Base-by-base conservation (phyloP, 2,329 filamentous ascomycete species). In the Ceratocystis lukuohia region DNA sequence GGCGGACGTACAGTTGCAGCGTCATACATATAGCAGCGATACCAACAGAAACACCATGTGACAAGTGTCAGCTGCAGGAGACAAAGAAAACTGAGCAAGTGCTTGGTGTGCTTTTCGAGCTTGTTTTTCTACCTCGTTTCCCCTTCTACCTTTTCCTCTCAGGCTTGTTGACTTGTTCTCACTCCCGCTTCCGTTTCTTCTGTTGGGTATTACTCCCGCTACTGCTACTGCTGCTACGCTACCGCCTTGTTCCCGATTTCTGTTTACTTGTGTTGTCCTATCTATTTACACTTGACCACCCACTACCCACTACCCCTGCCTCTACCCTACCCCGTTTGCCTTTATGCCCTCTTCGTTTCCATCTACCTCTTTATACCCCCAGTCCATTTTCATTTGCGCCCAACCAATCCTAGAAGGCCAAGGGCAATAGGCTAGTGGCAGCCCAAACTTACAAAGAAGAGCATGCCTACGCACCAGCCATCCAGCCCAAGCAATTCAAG, bases 301-400 rank as follows among this genome's bases (percentile, higher is more conserved):
- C 30, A 33, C 45, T 20, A 25, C 37, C 30, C 30, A 33, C 45
- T 20, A 50, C n/a, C 48, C 48, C 48, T 50, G 48, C 48, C n/a
- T 48, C 6, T 48, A n/a, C 48, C 15, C 48, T 25, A 8, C 48
- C 53, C 25, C n/a, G 53, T 57, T 25, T 57, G n/a, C 30, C 15
- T 63, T 20, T 50, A 22, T 41, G 7, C 44, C 25, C 17, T 50
- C 44, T 50, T 8, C 44, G 10, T 15, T 33, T 20, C 33, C 48
- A 4, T 7, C 53, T 17, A 17, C 8, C 20, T 62, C 61, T 64
- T 20, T 44, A 28, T 45, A 17, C 15, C 53, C 53, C 53, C 53
- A 33, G 61, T 45, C 59, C 46, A 7, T 22, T 56, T 28, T 57
- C 65, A 17, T 67, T 67, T 64, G 65, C 65, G 65, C 65, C 65